A percentile compares a stretch with the other conserved stretches of the same genome.
These are phyloP conservation scores for Cucurbita pepo DNA, from an alignment of 306 rosid species.

Conservation along the genomic window DNA sequence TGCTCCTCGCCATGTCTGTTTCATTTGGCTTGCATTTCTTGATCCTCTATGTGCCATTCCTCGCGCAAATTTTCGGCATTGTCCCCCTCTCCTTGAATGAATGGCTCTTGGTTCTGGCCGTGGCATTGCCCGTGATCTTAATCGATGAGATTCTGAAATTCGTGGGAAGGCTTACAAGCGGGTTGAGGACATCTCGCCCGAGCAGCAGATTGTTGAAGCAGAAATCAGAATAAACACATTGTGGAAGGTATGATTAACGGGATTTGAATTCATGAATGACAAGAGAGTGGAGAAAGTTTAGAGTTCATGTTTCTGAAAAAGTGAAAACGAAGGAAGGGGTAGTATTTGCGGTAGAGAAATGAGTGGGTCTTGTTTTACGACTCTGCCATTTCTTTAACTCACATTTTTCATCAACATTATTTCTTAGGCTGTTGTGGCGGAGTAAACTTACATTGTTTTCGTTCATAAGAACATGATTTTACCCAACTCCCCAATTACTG, in stretches of 20 bases:
- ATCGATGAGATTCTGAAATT: constrained; percentile 29
- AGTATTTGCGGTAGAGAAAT: neutral
- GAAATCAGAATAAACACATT: constrained; percentile 44
- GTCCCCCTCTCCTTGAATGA: constrained; percentile 56
- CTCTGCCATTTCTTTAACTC: constrained; percentile 1
- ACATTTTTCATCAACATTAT: neutral
- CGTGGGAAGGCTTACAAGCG: constrained; percentile 27
- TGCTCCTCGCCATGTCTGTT: constrained; percentile 81
- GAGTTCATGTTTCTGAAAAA: neutral
- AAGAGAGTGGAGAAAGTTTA: neutral
- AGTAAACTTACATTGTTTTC: neutral
- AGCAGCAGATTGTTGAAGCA: constrained; percentile 29
- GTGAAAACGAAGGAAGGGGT: neutral
- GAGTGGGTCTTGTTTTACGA: neutral
- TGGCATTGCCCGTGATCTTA: constrained; percentile 22
- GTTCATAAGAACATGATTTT: neutral
- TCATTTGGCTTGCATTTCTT: constrained; percentile 80
- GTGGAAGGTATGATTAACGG: neutral
- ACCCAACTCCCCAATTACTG: neutral
- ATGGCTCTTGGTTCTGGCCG: constrained; percentile 29
- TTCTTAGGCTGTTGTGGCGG: neutral
- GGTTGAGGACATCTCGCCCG: constrained; percentile 11
- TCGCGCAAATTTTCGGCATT: constrained; percentile 58
- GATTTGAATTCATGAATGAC: neutral
- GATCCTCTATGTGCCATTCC: constrained; percentile 83